Base-by-base conservation (phyloP, 345 rosid species). In the Corymbia maculata region DNA sequence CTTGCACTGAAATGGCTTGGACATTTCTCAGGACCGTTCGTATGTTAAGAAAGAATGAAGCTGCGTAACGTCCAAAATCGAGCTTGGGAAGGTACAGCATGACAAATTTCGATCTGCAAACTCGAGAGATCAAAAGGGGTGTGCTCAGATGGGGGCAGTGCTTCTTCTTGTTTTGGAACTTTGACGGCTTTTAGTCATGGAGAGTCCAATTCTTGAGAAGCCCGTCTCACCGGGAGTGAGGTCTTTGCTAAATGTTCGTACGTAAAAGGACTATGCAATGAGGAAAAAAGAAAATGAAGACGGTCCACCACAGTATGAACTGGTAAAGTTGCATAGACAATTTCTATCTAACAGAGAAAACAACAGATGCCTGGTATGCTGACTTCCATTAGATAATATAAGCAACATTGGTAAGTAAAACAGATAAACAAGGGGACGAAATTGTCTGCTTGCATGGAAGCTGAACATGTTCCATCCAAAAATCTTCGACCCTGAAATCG, bases 21-120 rank as follows among this genome's bases (percentile, higher is more conserved):
- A 19, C 49, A 75, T 42, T 42, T 75, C 82, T 42, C 14, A 10
- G 82, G 82, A 19, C 14, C 2, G 44, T 75, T 42, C 7, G 49
- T 26, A 36, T 44, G 26, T 17, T 75, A 42, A 19, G 82, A 36
- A 17, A 9, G 49, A 70, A 70, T 17, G 80, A 75, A 36, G 45
- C 2, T 6, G 13, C 7, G 13, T 2, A 5, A 9, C 22, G 9
- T 8, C 24, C 26, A 17, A 36, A 70, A 2, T 1, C 47, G 3
- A 70, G 80, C 80, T 36, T 17, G 80, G 17, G 24, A 70, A 70
- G 79, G 24, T 2, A 45, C 13, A 9, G 47, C 47, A 6, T 9
- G 47, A 17, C 47, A 1, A 17, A 36, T 70, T 42, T 70, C 13
- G 13, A 6, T 17, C 47, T 70, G 82, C 82, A 36, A 8, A 30